Percentiles rank a stretch among this genome's conserved stretches.
Evolutionary conservation across 192 early-diverging fungal genomes (phyloP).

Genomic region (Backusella tuberculispora): DNA sequence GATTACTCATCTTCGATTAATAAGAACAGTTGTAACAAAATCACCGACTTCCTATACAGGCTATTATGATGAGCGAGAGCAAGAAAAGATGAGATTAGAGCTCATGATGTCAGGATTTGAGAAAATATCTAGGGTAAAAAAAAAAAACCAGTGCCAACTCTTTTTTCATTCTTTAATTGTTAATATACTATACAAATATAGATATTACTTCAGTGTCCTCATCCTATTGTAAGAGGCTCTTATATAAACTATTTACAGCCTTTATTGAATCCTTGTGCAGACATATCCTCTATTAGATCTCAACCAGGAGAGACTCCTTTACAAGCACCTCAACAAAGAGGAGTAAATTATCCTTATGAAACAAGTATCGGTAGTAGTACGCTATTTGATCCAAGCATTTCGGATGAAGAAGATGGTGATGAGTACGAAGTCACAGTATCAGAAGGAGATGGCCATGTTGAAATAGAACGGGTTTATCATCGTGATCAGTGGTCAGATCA

Average conservation of each 20-base stretch:
- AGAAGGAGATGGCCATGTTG: slow-evolving; percentile 11
- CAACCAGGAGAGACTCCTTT: background rate
- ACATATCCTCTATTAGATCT: background rate
- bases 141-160: background rate
- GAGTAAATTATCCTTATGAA: background rate
- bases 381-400: background rate
- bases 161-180: background rate
- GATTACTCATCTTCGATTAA: slow-evolving; percentile 44
- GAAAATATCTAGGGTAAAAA: slow-evolving; percentile 41
- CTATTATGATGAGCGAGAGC: slow-evolving; percentile 25
- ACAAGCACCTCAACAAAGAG: background rate
- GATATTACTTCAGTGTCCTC: slow-evolving; percentile 36
- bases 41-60: slow-evolving; percentile 39
- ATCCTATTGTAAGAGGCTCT: slow-evolving; percentile 27
- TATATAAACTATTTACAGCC: slow-evolving; percentile 36
- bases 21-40: slow-evolving; percentile 40
- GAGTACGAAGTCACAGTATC: slow-evolving; percentile 19
- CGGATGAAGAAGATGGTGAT: background rate
- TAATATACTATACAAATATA: background rate
- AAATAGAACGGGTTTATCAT: slow-evolving; percentile 7
- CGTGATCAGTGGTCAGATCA: background rate
- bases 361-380: slow-evolving; percentile 9
- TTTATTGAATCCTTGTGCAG: slow-evolving; percentile 28
- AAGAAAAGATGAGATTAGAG: slow-evolving; percentile 41
- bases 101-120: slow-evolving; percentile 47